These are phyloP conservation scores for Fusarium chuoi DNA, from an alignment of 2,329 filamentous ascomycete species.

Conservation along the genomic window DNA sequence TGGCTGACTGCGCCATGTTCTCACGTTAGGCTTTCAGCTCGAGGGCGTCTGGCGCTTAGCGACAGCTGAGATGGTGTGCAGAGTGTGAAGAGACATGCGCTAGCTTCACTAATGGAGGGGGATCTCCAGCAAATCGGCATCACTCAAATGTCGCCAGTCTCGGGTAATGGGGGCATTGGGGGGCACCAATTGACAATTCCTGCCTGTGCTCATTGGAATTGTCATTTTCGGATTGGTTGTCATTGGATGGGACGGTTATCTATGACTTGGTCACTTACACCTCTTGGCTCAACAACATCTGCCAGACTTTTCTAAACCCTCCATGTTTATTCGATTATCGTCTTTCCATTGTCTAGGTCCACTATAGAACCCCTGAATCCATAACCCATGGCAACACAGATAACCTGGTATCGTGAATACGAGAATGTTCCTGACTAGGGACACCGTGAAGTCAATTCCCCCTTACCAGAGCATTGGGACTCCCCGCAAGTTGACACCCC, in stretches of 20 bases:
- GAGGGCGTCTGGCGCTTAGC: constrained; percentile 35
- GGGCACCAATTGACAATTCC: not conserved
- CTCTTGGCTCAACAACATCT: not conserved
- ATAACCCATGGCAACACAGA: constrained; percentile 16
- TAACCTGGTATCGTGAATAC: constrained; percentile 23
- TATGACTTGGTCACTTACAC: not conserved
- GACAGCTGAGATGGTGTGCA: constrained; percentile 36
- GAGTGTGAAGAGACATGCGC: constrained; percentile 22
- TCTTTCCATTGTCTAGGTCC: not conserved
- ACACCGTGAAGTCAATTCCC: constrained; percentile 10
- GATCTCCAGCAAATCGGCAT: constrained; percentile 25
- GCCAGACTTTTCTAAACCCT: not conserved
- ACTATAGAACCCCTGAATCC: constrained; percentile 9
- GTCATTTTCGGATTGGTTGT: not conserved
- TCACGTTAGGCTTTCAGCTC: not conserved
- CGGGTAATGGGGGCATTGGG: not conserved
- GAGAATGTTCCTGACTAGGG: constrained; percentile 29
- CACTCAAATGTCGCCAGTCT: constrained; percentile 18
- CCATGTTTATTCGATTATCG: not conserved
- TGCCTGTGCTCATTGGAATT: not conserved
- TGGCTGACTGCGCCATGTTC: constrained; percentile 8
- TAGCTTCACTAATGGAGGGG: constrained; percentile 23
- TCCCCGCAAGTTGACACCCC: not conserved
- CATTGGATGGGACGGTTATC: not conserved
- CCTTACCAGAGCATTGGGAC: constrained; percentile 1